Base-by-base conservation (phyloP, 345 rosid genomes). In the Euclidium syriacum region DNA sequence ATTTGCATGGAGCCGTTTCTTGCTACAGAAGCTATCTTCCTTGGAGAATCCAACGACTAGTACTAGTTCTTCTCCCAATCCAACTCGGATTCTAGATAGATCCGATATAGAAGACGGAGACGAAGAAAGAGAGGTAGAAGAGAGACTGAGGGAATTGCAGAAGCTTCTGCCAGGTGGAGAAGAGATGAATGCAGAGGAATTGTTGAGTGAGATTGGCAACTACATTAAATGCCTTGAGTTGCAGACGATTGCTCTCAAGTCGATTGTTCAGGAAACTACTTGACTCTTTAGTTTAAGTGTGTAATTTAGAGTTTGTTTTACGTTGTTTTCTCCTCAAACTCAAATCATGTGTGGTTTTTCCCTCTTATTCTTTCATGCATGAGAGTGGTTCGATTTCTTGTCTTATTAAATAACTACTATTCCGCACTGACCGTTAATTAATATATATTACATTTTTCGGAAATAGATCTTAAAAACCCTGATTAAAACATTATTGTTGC, bases 1-100 rank as follows among this genome's bases (percentile, higher is more conserved):
- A 36, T 79, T 72, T 66, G 75, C 78, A 32, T 79, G 82, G 82
- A 75, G 79, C 24, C 75, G 70, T 51, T 77, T 70, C 73, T 72
- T 79, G 75, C 44, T 55, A 52, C 6, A 58, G 39, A 72, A 64
- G 29, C 63, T 71, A 49, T 71, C 70, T 0, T 49, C 70, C 47
- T 74, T 69, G 7, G 59, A 58, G 35, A 23, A 40, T 54, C 43
- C 50, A 56, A 32, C 56, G 15, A 42, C 40, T 34, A 23, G 56
- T 20, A 44, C 30, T 38, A 58, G 39, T 58, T 56, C 59, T 53
- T 30, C 63, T 39, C 53, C 68, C 30, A 29, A 53, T 39, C 4
- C 2, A 46, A 27, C 4, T 50, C 12, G 5, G 32, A 14, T 14
- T 38, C 9, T 6, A 4, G 71, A 40, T 56, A 41, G 23, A 33